Evolutionary conservation across 495 filamentous ascomycete genomes (phyloP), one percentile per base, ranked within the genome.

Genomic region (Penicillium psychrofluorescens): DNA sequence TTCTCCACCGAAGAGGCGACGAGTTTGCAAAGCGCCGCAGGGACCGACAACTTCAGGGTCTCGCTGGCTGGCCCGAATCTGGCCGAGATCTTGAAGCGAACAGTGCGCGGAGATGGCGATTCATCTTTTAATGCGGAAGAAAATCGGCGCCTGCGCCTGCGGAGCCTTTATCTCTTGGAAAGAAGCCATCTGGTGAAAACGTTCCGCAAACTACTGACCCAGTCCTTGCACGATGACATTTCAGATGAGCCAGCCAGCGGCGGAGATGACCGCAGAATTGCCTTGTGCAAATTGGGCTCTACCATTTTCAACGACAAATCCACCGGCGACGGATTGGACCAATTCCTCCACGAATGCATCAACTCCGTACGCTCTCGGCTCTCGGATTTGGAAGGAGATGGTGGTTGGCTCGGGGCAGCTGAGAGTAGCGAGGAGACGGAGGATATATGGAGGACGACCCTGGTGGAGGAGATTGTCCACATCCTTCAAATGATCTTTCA

Each of bases 401-500:
- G 70, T 48, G 71, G 71, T 27, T 85, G 79, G 78, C 56, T 69
- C 40, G 55, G 60, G 16, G 51, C 63, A 7, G 63, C 75, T 42
- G 68, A 65, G 40, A 62, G 67, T 35, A 70, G 58, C 27, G 71
- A 75, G 11, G 72, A 78, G 34, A 55, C 80, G 16, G 78, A 84
- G 50, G 59, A 76, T 14, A 65, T 75, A 41, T 92, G 85, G 83
- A 62, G 67, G 11, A 76, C 75, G 38, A 78, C 70, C 11, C 67
- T 77, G 15, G 64, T 88, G 31, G 74, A 81, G 29, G 85, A 90
- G 56, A 72, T 83, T 13, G 67, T 83, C 31, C 84, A 90, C 54
- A 74, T 83, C 33, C 67, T 94, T 68, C 79, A 88, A 30, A 65
- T 88, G 9, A 59, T 89, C 35, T 88, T 94, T 45, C 72, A 85